Conservation (phyloP, 176 grass and related monocot species). For the Carex kokanica region DNA sequence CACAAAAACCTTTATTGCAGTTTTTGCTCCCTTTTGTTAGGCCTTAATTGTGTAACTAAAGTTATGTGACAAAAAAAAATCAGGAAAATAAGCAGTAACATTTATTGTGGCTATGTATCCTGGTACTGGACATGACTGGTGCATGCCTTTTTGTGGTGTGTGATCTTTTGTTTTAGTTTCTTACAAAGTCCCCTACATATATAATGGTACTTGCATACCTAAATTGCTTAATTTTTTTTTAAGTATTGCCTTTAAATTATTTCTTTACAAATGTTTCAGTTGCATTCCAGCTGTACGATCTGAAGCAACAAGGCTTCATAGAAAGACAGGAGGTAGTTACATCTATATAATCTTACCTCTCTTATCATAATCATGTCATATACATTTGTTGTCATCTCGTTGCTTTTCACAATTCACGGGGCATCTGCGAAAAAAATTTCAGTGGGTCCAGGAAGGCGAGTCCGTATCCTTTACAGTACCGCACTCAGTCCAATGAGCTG, state of each 20-base stretch:
- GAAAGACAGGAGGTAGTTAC: slow-evolving; percentile 38
- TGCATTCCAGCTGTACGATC: slow-evolving; percentile 41
- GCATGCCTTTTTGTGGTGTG: background rate
- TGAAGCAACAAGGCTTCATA: slow-evolving; percentile 42
- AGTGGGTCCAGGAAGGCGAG: background rate
- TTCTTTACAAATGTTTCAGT: slow-evolving; percentile 25
- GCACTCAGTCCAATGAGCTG: too few species aligned
- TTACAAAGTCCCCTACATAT: background rate
- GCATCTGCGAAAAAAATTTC: background rate
- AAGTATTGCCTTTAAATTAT: background rate
- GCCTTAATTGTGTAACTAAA: background rate
- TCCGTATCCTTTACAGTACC: too few species aligned
- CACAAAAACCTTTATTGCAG: background rate
- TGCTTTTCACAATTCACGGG: background rate
- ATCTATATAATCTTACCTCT: background rate
- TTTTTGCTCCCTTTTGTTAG: background rate
- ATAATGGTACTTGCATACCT: background rate
- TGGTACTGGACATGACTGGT: background rate
- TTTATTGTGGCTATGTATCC: background rate
- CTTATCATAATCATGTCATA: background rate
- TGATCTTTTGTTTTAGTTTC: background rate
- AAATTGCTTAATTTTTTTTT: background rate
- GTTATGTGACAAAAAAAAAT: background rate
- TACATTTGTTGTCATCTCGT: background rate
- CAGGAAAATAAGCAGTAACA: background rate